Evolutionary conservation across 2,329 filamentous ascomycete genomes (phyloP).

Genomic region (Paraphaeosphaeria minitans): DNA sequence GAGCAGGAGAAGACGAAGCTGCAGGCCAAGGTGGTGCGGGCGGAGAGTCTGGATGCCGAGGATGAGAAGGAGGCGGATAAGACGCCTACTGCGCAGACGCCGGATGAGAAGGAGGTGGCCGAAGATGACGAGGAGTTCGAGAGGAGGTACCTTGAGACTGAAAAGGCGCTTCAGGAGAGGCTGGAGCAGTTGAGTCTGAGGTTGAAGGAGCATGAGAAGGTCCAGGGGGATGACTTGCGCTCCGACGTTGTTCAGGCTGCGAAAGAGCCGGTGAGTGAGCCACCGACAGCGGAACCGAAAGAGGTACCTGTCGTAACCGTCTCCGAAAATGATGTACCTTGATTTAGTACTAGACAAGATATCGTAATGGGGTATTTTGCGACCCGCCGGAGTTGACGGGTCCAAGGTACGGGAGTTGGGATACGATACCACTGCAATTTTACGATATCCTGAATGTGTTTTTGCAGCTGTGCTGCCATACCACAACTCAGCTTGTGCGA

Average conservation of each 20-base stretch:
- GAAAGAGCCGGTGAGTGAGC: too few relatives aligned
- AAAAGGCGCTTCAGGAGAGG: constrained; percentile 34
- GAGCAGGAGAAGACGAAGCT: constrained; percentile 8
- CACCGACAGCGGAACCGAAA: neutral
- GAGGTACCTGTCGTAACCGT: neutral
- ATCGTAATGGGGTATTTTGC: neutral
- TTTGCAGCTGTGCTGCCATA: too few relatives aligned
- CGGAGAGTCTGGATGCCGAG: constrained; percentile 10
- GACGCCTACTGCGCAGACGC: constrained; percentile 33
- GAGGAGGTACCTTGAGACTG: constrained; percentile 30
- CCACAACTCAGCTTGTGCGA: neutral
- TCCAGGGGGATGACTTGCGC: neutral
- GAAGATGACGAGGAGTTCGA: constrained; percentile 41
- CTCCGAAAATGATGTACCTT: neutral
- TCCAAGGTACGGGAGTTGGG: neutral
- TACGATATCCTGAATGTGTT: neutral
- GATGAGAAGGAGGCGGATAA: constrained; percentile 27
- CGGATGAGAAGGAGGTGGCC: constrained; percentile 14
- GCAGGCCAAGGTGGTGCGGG: constrained; percentile 8
- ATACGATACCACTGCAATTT: neutral
- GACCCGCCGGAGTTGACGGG: neutral
- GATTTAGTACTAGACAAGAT: neutral
- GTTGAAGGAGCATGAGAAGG: constrained; percentile 23
- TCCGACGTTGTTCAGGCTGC: neutral
- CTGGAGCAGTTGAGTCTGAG: constrained; percentile 38